Evolutionary conservation across 495 filamentous ascomycete species (phyloP).

Genomic region (Penicillium desertorum): DNA sequence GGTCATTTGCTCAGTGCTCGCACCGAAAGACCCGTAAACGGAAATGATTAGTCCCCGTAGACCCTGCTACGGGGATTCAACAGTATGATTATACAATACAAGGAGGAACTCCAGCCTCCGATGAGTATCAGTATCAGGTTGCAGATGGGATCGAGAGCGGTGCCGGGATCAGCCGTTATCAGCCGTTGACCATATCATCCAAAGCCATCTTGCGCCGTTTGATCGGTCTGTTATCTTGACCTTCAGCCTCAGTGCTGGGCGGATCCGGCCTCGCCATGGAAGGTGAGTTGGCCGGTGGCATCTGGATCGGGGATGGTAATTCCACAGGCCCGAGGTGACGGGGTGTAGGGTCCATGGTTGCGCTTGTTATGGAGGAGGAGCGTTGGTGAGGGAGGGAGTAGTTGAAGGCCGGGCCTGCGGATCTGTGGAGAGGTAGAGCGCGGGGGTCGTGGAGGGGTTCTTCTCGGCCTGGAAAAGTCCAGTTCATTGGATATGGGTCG

Average conservation of each 20-base stretch:
- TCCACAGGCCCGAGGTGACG: slow-evolving; percentile 28
- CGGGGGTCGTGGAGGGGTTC: slow-evolving; percentile 27
- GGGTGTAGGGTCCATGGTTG: slow-evolving; percentile 25
- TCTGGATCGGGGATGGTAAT: slow-evolving; percentile 21
- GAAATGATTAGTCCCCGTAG: slow-evolving; percentile 34
- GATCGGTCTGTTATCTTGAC: slow-evolving; percentile 56
- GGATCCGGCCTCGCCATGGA: slow-evolving; percentile 19
- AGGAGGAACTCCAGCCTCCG: slow-evolving; percentile 22
- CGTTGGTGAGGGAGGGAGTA: slow-evolving; percentile 25
- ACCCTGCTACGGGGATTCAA: slow-evolving; percentile 35
- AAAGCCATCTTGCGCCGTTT: slow-evolving; percentile 66
- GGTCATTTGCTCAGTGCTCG: slow-evolving; percentile 13
- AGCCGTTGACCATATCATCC: slow-evolving; percentile 51
- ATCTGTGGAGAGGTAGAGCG: slow-evolving; percentile 22
- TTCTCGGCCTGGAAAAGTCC: slow-evolving; percentile 30
- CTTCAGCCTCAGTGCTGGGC: slow-evolving; percentile 24
- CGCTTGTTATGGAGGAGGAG: slow-evolving; percentile 25
- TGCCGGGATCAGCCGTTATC: not conserved
- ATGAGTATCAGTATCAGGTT: slow-evolving; percentile 10
- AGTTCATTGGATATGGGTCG: slow-evolving; percentile 39
- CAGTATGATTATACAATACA: slow-evolving; percentile 30
- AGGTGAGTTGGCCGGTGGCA: slow-evolving; percentile 17
- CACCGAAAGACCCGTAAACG: slow-evolving; percentile 1
- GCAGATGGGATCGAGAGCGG: not conserved
- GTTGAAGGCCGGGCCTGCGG: slow-evolving; percentile 34